phyloP scores from a whole-genome alignment of 345 rosid genomes.

The Murraya koenigii region DNA sequence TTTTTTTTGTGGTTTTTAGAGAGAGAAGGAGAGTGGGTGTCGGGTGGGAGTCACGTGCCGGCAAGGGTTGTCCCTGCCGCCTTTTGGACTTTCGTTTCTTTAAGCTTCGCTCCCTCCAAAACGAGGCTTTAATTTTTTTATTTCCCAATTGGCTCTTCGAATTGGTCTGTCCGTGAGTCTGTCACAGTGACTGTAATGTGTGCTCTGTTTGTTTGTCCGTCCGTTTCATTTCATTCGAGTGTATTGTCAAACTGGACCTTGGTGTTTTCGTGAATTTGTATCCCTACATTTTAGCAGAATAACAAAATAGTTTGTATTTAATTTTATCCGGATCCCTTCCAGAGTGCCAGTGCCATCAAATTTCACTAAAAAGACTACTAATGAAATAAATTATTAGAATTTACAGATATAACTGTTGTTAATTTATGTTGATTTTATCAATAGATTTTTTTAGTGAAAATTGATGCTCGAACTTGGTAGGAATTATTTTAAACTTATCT shows the following conservation, averaged over 20 bases:
- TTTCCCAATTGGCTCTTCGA: not conserved
- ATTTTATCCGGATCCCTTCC: too few relatives aligned
- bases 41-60: slow-evolving; percentile 31
- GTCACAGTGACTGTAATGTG: not conserved
- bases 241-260: slow-evolving; percentile 12
- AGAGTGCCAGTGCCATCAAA: too few relatives aligned
- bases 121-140: slow-evolving; percentile 7
- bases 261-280: not conserved
- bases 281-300: not conserved
- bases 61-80: slow-evolving; percentile 23
- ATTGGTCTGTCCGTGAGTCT: not conserved
- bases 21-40: slow-evolving; percentile 1
- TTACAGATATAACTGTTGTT: too few relatives aligned
- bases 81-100: slow-evolving; percentile 7
- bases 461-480: too few relatives aligned
- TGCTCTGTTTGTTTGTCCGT: not conserved
- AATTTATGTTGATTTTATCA: too few relatives aligned
- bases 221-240: accelerated
- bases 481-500: too few relatives aligned
- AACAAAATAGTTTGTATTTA: not conserved
- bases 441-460: too few relatives aligned
- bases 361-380: too few relatives aligned
- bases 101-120: slow-evolving; percentile 34
- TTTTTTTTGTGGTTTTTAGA: not conserved
- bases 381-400: too few relatives aligned